These are phyloP conservation scores for Lasiodiplodia gonubiensis DNA, from an alignment of 2,329 filamentous ascomycete species.

Conservation along the genomic window DNA sequence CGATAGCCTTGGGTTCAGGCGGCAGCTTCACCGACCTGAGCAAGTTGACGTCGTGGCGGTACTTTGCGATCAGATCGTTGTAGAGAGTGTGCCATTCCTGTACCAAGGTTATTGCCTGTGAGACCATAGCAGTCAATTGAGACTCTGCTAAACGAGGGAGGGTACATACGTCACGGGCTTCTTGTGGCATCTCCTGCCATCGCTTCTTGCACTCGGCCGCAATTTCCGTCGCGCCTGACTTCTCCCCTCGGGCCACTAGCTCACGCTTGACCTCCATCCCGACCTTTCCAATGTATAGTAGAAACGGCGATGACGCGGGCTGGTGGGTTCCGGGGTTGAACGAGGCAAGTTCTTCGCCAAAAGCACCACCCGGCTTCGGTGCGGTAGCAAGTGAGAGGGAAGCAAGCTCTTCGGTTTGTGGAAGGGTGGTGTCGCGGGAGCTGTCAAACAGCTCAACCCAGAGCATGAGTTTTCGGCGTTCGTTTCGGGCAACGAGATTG, in stretches of 20 bases:
- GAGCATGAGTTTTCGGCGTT: slow-evolving; percentile 67
- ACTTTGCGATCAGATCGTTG: slow-evolving; percentile 47
- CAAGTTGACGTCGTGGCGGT: slow-evolving; percentile 46
- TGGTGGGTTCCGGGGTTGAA: slow-evolving; percentile 34
- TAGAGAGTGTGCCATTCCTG: slow-evolving; percentile 51
- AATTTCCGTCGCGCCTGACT: slow-evolving; percentile 48
- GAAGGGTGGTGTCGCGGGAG: slow-evolving; percentile 49
- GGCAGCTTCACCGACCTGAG: slow-evolving; percentile 38
- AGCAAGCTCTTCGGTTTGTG: slow-evolving; percentile 34
- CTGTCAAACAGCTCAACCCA: slow-evolving; percentile 70
- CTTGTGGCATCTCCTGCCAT: slow-evolving; percentile 48
- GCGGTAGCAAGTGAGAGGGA: slow-evolving; percentile 3
- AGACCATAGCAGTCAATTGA: slow-evolving; percentile 15
- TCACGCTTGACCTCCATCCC: slow-evolving; percentile 48
- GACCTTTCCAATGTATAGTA: slow-evolving; percentile 48
- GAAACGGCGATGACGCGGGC: slow-evolving; percentile 47
- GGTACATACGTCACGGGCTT: slow-evolving; percentile 38
- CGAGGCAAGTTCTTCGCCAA: slow-evolving; percentile 11
- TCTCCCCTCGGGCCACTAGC: slow-evolving; percentile 43
- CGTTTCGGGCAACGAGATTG: slow-evolving; percentile 70
- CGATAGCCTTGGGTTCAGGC: slow-evolving; percentile 40
- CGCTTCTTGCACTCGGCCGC: slow-evolving; percentile 47
- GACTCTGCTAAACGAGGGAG: slow-evolving; percentile 14
- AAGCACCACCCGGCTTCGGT: slow-evolving; percentile 28
- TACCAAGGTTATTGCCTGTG: slow-evolving; percentile 31